These are phyloP conservation scores for Metarhizium sp. DNA, from an alignment of 2,329 filamentous ascomycete species.

Conservation along the genomic window DNA sequence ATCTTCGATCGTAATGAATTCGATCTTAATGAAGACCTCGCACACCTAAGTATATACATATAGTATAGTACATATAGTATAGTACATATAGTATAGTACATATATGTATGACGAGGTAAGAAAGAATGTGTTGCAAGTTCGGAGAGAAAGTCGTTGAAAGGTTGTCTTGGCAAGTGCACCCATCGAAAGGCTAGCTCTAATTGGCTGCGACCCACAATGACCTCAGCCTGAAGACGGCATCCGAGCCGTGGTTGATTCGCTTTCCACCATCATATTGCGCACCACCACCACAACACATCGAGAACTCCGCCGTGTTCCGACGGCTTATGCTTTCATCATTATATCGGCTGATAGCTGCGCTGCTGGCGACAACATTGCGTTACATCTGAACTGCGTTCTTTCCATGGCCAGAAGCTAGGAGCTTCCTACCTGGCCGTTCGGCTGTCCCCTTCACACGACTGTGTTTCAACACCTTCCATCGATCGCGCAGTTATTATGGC, in stretches of 20 bases:
- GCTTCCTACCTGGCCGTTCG: background rate
- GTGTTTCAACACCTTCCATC: background rate
- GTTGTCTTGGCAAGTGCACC: no score
- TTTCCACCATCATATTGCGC: background rate
- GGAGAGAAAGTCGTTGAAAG: no score
- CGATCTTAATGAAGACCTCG: no score
- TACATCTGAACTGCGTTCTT: background rate
- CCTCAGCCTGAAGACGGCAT: background rate
- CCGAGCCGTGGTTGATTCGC: background rate
- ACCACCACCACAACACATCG: background rate
- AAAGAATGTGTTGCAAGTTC: no score
- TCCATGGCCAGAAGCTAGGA: background rate
- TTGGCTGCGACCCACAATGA: background rate
- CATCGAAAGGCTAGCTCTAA: background rate
- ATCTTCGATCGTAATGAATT: no score
- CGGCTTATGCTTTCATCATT: background rate
- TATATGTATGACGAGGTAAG: no score
- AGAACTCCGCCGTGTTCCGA: background rate
- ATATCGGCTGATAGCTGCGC: background rate
- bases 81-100: no score
- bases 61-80: no score
- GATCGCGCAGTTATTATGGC: slow-evolving; percentile 1
- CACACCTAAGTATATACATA: no score
- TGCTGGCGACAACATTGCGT: background rate
- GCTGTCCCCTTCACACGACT: background rate